Evolutionary conservation across 169 alveolate species (phyloP), one percentile per base, ranked within the genome.

Genomic region (Theileria orientalis): DNA sequence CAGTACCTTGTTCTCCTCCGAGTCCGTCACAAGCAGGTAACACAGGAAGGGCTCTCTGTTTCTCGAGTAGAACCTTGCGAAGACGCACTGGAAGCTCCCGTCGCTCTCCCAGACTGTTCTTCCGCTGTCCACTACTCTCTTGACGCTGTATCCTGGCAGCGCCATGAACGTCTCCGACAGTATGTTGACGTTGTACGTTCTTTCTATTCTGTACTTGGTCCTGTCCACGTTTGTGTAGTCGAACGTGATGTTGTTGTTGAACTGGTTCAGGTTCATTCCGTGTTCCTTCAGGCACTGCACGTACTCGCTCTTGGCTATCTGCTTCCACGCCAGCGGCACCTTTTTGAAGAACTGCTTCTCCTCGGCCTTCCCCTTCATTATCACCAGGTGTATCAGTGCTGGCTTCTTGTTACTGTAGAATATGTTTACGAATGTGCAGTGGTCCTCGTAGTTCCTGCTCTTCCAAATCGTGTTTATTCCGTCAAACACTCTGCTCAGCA

Each of bases 401-500:
- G 72, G 72, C 57, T 62, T 62, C 13, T 44, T 29, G 35, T 42
- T 40, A 44, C 16, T 40, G 19, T 25, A 25, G 35, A 42, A 62
- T 6, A 62, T 44, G 51, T 25, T 62, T n/a, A 62, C 72, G 51
- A 25, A 62, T 32, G 72, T 21, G 13, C 72, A 62, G 37, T 40
- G 52, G 35, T 62, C 72, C 3, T 62, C 52, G 23, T 33, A 42
- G 30, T 0, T n/a, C 21, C 41, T 35, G 37, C 72, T 62, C 54
- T 62, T 62, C 72, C 72, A 62, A 25, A 62, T 62, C 7, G 72
- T 62, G n/a, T 40, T 62, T 25, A 62, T 40, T 42, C 72, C 72
- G 19, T 62, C 72, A 14, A 62, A 62, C 33, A 62, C 56, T 62
- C 72, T 62, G 13, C 72, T 62, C 7, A 62, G 19, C 14, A 62